Conservation (phyloP, 1,139 yeast species). For the Arxiozyma telluris region DNA sequence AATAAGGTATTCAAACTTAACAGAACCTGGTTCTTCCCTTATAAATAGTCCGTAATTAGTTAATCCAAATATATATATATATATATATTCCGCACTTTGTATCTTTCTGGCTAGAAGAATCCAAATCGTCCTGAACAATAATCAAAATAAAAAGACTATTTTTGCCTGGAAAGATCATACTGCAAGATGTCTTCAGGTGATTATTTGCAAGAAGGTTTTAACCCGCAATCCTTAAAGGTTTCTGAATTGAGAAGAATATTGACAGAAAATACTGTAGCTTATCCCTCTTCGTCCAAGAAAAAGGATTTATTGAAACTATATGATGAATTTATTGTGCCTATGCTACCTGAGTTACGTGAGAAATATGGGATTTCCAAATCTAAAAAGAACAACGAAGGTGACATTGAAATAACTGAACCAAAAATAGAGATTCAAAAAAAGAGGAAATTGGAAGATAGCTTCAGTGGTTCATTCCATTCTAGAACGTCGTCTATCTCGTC, state of each 20-base stretch:
- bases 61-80: no score
- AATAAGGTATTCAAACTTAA: no score
- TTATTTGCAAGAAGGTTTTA: constrained; percentile 34
- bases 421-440: neutral
- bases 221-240: constrained; percentile 51
- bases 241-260: constrained; percentile 58
- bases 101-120: no score
- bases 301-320: constrained; percentile 48
- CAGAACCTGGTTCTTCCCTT: no score
- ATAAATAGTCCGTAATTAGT: no score
- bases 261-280: constrained; percentile 46
- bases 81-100: no score
- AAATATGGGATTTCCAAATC: constrained; percentile 6
- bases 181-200: neutral
- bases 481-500: constrained; percentile 2
- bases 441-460: constrained; percentile 3
- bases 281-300: constrained; percentile 56
- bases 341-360: constrained; percentile 15
- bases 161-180: neutral
- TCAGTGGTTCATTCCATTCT: neutral
- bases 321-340: constrained; percentile 35
- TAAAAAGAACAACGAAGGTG: neutral
- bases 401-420: neutral
- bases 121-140: neutral
- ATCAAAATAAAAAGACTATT: no score